Percentiles rank a stretch among this genome's conserved stretches.
Conservation (phyloP, 345 rosid genomes). For the Schrenkiella parvula region DNA sequence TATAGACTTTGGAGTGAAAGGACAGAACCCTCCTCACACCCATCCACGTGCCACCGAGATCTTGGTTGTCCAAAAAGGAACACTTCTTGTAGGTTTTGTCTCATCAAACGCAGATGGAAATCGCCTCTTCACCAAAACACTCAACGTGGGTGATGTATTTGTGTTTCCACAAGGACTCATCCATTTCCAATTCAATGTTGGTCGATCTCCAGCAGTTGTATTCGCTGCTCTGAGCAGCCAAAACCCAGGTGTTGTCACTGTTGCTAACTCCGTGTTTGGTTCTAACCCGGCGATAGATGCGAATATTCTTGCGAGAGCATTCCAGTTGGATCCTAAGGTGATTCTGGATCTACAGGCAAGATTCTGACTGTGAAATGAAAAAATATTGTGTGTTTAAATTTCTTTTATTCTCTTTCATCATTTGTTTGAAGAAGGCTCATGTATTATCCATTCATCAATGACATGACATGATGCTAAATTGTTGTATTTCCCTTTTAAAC, state of each 20-base stretch:
- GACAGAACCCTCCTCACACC: constrained; percentile 24
- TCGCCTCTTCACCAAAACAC: constrained; percentile 17
- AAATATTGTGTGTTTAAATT: neutral
- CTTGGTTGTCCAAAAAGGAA: constrained; percentile 9
- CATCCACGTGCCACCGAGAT: constrained; percentile 36
- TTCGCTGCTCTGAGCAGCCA: constrained; percentile 18
- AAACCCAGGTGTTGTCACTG: constrained; percentile 5
- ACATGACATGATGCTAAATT: no score
- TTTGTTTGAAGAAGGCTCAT: no score
- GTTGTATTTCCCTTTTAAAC: no score
- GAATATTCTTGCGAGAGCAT: constrained; percentile 10
- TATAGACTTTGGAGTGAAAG: neutral
- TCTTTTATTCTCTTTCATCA: no score
- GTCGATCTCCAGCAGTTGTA: neutral
- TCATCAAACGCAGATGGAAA: constrained; percentile 19
- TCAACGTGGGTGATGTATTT: neutral
- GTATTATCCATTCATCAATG: no score
- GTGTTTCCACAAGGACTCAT: constrained; percentile 24
- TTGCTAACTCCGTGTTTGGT: constrained; percentile 24
- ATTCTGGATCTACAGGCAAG: neutral
- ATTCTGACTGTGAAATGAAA: neutral
- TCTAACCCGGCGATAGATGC: constrained; percentile 2
- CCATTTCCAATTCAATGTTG: constrained; percentile 9
- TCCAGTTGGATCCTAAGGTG: constrained; percentile 8
- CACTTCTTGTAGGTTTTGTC: constrained; percentile 20